Percentiles rank a stretch among this genome's conserved stretches.
These are phyloP conservation scores for Boletus subcaerulescens DNA, from an alignment of 768 basidiomycete genomes.

Conservation along the genomic window DNA sequence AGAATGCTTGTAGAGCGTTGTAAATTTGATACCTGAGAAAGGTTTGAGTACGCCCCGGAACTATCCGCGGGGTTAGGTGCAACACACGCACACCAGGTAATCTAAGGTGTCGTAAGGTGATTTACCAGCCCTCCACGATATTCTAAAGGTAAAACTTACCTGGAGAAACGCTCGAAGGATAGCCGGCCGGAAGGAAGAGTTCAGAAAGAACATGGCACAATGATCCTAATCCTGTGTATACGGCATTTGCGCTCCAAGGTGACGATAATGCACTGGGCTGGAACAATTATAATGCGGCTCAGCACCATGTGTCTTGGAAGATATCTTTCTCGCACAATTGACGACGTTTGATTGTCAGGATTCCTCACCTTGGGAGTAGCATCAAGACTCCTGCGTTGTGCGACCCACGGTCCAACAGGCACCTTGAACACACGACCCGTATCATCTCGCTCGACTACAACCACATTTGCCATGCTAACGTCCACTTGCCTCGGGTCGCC, in stretches of 20 bases:
- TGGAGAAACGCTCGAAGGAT: conserved; percentile 58
- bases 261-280: background rate
- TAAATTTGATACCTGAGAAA: conserved; percentile 57
- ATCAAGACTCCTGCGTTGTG: background rate
- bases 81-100: conserved; percentile 47
- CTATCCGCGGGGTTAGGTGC: background rate
- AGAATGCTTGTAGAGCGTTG: conserved; percentile 68
- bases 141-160: conserved; percentile 34
- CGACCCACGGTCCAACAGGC: conserved; percentile 8
- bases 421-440: conserved; percentile 17
- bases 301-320: conserved; percentile 1
- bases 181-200: conserved; percentile 61
- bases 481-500: background rate
- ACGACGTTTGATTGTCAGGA: background rate
- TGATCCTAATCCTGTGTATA: background rate
- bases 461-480: background rate
- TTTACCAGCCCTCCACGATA: background rate
- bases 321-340: background rate
- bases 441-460: conserved; percentile 23
- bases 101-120: conserved; percentile 33
- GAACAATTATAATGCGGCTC: conserved; percentile 4
- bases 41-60: conserved; percentile 4
- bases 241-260: background rate
- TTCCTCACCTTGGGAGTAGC: conserved; percentile 17
- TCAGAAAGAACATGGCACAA: conserved; percentile 21